Conservation (phyloP, 495 filamentous ascomycete genomes). For the Cercophora newfieldiana region DNA sequence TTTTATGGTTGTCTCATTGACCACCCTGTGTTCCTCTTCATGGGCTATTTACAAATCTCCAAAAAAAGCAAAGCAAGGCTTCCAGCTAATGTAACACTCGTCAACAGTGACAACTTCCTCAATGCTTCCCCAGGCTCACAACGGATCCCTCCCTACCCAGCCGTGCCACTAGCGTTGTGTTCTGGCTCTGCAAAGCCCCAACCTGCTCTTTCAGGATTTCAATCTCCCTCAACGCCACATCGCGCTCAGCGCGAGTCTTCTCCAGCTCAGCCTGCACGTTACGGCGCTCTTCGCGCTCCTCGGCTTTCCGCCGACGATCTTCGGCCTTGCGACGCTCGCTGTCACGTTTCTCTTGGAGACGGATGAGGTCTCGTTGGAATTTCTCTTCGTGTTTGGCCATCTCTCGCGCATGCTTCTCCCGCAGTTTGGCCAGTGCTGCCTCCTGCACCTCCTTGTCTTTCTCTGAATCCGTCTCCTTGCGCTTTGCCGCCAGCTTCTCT, state of each 20-base stretch:
- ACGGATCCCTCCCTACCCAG: slow-evolving; percentile 39
- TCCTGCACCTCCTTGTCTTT: slow-evolving; percentile 43
- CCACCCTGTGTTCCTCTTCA: too few species aligned
- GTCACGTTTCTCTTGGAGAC: slow-evolving; percentile 62
- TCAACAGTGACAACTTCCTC: background rate
- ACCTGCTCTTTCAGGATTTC: slow-evolving; percentile 64
- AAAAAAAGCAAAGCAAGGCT: too few species aligned
- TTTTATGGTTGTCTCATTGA: background rate
- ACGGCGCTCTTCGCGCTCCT: slow-evolving; percentile 56
- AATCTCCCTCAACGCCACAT: slow-evolving; percentile 58
- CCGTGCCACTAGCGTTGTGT: slow-evolving; percentile 55
- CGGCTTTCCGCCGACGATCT: slow-evolving; percentile 53
- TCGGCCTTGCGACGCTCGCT: slow-evolving; percentile 62
- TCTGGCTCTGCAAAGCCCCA: slow-evolving; percentile 65
- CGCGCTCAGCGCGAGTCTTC: slow-evolving; percentile 54
- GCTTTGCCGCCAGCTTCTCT: slow-evolving; percentile 45
- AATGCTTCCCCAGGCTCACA: background rate
- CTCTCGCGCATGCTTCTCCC: slow-evolving; percentile 61
- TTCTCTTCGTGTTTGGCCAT: slow-evolving; percentile 64
- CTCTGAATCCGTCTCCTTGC: slow-evolving; percentile 32
- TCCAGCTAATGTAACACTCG: too few species aligned
- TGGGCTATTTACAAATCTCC: background rate
- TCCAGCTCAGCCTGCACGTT: slow-evolving; percentile 50
- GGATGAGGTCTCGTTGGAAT: slow-evolving; percentile 60
- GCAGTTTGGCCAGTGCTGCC: slow-evolving; percentile 47